Percentiles rank a stretch among this genome's conserved stretches.
Conservation (phyloP, 345 rosid genomes). For the Melaleuca alternifolia region DNA sequence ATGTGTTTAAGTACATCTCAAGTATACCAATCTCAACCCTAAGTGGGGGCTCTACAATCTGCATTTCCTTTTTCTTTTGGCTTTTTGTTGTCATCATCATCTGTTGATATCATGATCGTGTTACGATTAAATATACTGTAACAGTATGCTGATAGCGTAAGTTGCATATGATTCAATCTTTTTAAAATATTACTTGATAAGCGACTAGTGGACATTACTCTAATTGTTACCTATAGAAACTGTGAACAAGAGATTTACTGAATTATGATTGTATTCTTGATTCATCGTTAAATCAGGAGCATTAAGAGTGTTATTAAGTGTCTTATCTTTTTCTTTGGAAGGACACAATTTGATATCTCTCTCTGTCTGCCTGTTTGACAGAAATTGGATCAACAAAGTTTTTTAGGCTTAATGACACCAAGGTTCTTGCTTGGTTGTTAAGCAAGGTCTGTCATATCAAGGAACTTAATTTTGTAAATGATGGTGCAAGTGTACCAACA, state of each 20-base stretch:
- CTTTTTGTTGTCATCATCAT: not conserved
- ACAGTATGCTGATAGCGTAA: not conserved
- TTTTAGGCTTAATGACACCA: slow-evolving; percentile 75
- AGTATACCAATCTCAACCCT: not conserved
- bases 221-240: not conserved
- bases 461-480: not conserved
- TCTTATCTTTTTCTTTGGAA: not conserved
- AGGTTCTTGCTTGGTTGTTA: slow-evolving; percentile 68
- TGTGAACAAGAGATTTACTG: not conserved
- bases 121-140: not conserved
- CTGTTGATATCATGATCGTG: too few species aligned
- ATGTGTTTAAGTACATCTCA: not conserved
- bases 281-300: not conserved
- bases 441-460: slow-evolving; percentile 45
- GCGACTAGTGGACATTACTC: not conserved
- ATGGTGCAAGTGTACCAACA: not conserved
- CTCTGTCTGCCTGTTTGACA: slow-evolving; percentile 6
- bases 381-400: slow-evolving; percentile 69
- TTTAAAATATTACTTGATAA: not conserved
- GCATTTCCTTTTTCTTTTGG: not conserved
- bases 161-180: not conserved
- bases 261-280: not conserved
- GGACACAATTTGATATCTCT: not conserved
- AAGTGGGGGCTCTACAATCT: not conserved
- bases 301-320: not conserved